These are phyloP conservation scores for Sclerotiophoma versabilis DNA, from an alignment of 2,329 filamentous ascomycete genomes.

Conservation along the genomic window DNA sequence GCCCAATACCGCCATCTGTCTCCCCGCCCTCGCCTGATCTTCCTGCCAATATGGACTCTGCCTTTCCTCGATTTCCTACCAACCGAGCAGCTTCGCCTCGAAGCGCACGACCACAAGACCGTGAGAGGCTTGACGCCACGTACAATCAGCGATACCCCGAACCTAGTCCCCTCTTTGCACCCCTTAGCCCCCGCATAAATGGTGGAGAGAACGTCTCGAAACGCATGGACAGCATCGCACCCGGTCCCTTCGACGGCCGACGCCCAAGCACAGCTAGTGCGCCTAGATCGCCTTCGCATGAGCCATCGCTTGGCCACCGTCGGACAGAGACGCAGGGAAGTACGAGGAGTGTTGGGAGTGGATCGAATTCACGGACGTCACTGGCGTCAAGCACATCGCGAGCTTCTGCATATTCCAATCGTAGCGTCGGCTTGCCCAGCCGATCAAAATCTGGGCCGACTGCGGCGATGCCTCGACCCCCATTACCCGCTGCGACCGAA, in stretches of 20 bases:
- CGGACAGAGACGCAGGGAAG: constrained; percentile 48
- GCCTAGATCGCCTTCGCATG: constrained; percentile 32
- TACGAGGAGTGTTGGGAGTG: constrained; percentile 36
- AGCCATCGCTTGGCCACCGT: constrained; percentile 40
- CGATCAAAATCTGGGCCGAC: constrained; percentile 21
- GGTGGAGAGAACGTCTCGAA: constrained; percentile 60
- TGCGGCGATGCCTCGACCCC: constrained; percentile 24
- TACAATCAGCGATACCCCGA: constrained; percentile 41
- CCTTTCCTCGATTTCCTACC: constrained; percentile 62
- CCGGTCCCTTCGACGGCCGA: constrained; percentile 67
- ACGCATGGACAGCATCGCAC: constrained; percentile 70
- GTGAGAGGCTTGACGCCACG: constrained; percentile 33
- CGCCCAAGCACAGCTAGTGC: constrained; percentile 47
- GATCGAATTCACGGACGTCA: constrained; percentile 37
- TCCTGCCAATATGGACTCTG: constrained; percentile 54
- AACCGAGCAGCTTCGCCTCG: constrained; percentile 39
- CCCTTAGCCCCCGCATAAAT: constrained; percentile 57
- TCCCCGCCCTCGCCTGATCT: constrained; percentile 44
- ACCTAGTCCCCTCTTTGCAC: constrained; percentile 52
- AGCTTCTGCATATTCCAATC: constrained; percentile 41
- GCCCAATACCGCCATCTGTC: constrained; percentile 43
- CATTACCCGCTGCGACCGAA: constrained; percentile 29
- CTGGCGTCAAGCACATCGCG: constrained; percentile 40
- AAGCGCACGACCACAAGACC: constrained; percentile 29
- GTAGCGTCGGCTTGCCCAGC: constrained; percentile 34